Conservation (phyloP, 352 stramenopile species). For the Phytophthora rubi region DNA sequence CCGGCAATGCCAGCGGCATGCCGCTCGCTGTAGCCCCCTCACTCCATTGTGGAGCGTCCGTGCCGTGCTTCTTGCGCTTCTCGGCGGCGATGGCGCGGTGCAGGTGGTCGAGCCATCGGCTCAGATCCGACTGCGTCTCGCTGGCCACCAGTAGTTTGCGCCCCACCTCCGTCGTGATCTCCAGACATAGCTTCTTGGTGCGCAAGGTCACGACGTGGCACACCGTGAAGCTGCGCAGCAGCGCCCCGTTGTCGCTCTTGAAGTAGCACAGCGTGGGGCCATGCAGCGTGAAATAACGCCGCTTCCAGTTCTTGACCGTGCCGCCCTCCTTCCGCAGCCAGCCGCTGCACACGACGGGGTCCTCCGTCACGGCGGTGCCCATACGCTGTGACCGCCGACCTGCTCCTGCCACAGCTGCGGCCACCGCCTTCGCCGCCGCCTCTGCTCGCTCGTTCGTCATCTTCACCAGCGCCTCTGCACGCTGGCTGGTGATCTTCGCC, state of each 20-base stretch:
- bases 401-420: slow-evolving; percentile 31
- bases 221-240: slow-evolving; percentile 70
- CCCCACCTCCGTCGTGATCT: slow-evolving; percentile 77
- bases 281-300: slow-evolving; percentile 82
- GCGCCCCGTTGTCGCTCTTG: slow-evolving; percentile 78
- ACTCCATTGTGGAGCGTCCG: slow-evolving; percentile 6
- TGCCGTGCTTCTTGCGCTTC: slow-evolving; percentile 45
- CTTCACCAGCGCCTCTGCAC: slow-evolving; percentile 17
- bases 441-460: slow-evolving; percentile 34
- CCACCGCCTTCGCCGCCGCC: slow-evolving; percentile 35
- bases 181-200: slow-evolving; percentile 74
- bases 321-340: slow-evolving; percentile 86
- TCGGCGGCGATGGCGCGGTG: slow-evolving; percentile 60
- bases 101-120: slow-evolving; percentile 72
- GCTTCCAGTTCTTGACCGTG: slow-evolving; percentile 86
- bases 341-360: slow-evolving; percentile 70
- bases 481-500: slow-evolving; percentile 4
- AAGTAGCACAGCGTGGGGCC: slow-evolving; percentile 84
- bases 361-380: slow-evolving; percentile 30
- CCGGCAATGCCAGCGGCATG: slow-evolving; percentile 17
- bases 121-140: slow-evolving; percentile 67
- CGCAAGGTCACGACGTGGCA: slow-evolving; percentile 73
- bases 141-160: slow-evolving; percentile 79
- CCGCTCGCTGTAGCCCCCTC: slow-evolving; percentile 1
- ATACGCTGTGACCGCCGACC: slow-evolving; percentile 31